Evolutionary conservation across 768 basidiomycete species (phyloP), one percentile per base, ranked within the genome.

Genomic region (Clavaria fumosa): DNA sequence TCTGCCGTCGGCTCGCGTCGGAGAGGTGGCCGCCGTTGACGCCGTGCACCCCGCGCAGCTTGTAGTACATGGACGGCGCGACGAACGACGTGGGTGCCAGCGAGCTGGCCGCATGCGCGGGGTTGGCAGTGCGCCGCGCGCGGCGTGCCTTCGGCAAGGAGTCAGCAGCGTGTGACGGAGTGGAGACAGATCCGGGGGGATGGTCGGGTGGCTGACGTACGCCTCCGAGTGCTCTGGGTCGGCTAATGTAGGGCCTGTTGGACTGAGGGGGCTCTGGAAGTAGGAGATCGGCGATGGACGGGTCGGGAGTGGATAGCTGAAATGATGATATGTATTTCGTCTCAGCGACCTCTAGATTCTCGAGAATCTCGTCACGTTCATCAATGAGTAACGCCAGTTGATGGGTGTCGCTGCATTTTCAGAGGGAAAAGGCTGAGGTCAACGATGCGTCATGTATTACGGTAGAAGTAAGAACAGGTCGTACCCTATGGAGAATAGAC

Each of bases 261-360:
- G 66, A 57, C 17, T 57, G 39, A 4, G 57, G 58, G 24, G 63
- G 61, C 9, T 58, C 47, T 4, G 61, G 53, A 5, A 67, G 63
- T 42, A 69, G 60, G 35, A 68, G 67, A 51, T 79, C 75, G 9
- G 69, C 60, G 37, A 80, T 62, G 5, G 79, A 79, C 14, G 78
- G 78, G 40, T 79, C 78, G 3, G 79, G 78, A 0, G 78, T 82
- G 0, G 75, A 72, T 7, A 79, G 58, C 11, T 70, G 62, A 61
- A 85, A 86, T 4, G 78, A 84, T 39, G 64, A 63, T 44, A 83
- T 82, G 48, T 84, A 89, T 47, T 66, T 70, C 7, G 77, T 71
- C 58, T 85, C 83, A 7, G 82, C 80, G 37, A 77, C 70, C 59
- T 88, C 83, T 6, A 88, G 63, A 43, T 79, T 74, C 45, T 82